Percentiles rank a stretch among this genome's conserved stretches.
phyloP scores from a whole-genome alignment of 202 grass and related monocot genomes.

The Cymbopogon flexuosus region DNA sequence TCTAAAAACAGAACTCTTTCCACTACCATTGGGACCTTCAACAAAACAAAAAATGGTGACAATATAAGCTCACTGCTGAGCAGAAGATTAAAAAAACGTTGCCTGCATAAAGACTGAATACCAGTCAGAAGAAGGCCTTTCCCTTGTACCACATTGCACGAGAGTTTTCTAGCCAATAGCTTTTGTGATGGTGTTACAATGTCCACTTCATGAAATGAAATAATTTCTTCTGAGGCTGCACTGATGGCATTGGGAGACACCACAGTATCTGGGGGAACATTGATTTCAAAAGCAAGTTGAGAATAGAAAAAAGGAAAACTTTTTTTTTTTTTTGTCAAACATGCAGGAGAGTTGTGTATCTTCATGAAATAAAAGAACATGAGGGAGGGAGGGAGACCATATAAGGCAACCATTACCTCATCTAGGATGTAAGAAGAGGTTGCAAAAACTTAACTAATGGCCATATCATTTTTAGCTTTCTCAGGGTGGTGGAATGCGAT shows the following conservation, averaged over 20 bases:
- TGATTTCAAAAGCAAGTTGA: constrained; percentile 33
- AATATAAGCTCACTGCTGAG: constrained; percentile 26
- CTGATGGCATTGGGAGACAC: constrained; percentile 36
- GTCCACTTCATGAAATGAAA: constrained; percentile 81
- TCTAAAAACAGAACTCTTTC: constrained; percentile 97
- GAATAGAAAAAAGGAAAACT: not conserved
- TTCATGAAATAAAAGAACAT: not conserved
- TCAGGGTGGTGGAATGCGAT: not conserved
- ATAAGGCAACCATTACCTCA: not conserved
- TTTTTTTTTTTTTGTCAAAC: not conserved
- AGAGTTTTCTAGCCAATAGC: constrained; percentile 69
- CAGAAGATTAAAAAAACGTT: not conserved
- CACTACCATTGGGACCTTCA: constrained; percentile 93
- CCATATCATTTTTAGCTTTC: not conserved
- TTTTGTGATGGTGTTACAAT: constrained; percentile 87
- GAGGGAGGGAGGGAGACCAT: not conserved
- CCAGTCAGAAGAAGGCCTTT: constrained; percentile 93
- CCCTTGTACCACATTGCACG: constrained; percentile 63
- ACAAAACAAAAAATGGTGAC: constrained; percentile 21
- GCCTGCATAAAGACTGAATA: constrained; percentile 17
- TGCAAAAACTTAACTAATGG: not conserved
- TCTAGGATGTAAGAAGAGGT: not conserved
- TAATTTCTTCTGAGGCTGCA: constrained; percentile 52
- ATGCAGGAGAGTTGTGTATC: not conserved
- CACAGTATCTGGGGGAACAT: constrained; percentile 44